phyloP scores from a whole-genome alignment of 805 yeast species.

The Ogataea naganishii region DNA sequence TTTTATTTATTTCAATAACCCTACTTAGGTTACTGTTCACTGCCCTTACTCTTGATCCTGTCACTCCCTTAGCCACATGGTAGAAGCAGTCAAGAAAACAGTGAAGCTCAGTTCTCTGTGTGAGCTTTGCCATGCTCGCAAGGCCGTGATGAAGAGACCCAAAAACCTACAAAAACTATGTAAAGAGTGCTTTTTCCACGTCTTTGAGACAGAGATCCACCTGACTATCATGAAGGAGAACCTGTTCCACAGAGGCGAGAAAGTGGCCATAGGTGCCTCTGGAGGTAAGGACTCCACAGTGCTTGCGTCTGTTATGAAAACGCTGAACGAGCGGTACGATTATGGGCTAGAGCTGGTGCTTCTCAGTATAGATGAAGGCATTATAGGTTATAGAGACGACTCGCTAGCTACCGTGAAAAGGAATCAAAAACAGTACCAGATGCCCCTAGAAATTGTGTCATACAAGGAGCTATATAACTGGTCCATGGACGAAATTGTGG shows the following conservation, averaged over 20 bases:
- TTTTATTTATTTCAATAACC: no score
- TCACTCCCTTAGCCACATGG: no score
- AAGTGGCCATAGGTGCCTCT: constrained; percentile 94
- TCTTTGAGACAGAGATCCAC: constrained; percentile 94
- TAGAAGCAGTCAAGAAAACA: constrained; percentile 14
- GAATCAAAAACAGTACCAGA: constrained; percentile 62
- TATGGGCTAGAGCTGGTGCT: constrained; percentile 83
- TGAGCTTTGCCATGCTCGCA: constrained; percentile 73
- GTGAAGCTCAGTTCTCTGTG: constrained; percentile 45
- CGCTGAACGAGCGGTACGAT: constrained; percentile 78
- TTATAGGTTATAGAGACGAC: constrained; percentile 94
- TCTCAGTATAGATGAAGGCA: constrained; percentile 92
- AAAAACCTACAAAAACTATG: constrained; percentile 86
- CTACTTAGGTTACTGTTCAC: no score
- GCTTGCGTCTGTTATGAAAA: constrained; percentile 76
- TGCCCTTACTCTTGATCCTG: no score
- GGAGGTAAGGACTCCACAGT: constrained; percentile 99
- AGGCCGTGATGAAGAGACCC: constrained; percentile 86
- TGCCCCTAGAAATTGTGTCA: constrained; percentile 44
- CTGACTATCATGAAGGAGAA: constrained; percentile 67
- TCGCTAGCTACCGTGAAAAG: constrained; percentile 94
- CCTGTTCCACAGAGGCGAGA: constrained; percentile 73
- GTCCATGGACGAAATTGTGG: constrained; percentile 98
- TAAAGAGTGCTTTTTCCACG: constrained; percentile 80
- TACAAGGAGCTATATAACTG: constrained; percentile 87